Evolutionary conservation across 1,284 basidiomycete genomes (phyloP), one percentile per base, ranked within the genome.

Genomic region (Microbotryum silenes-acaulis): DNA sequence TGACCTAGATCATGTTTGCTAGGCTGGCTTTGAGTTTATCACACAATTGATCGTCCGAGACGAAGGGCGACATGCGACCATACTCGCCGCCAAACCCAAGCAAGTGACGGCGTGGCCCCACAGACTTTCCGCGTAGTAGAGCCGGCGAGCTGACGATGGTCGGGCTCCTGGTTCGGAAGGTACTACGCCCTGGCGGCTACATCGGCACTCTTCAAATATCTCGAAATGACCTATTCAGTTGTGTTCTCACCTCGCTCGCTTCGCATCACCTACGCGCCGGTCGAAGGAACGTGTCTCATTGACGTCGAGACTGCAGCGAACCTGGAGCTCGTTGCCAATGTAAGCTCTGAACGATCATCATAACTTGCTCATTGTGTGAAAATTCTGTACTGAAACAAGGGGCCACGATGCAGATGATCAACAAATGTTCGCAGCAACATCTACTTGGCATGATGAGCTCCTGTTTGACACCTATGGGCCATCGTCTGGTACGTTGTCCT

Each of bases 401-500:
- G 84, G 29, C 76, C 88, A 48, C 4, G 1, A 29, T 29, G 4
- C 57, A 72, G 71, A 42, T 68, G 3, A 49, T 71, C 21, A 67
- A 66, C 60, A 60, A 64, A 25, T 60, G 63, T 23, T 66, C 65
- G 47, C 68, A 69, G 47, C 67, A 72, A 42, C 63, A 59, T 31
- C 54, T 73, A 10, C 65, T 66, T 62, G 75, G 74, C 5, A 61
- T 75, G 48, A 75, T 96, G 54, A 87, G 96, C 71, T 80, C 87
- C 61, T 91, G 90, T 1, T 87, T 81, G 69, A 96, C 92, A 0
- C 85, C 89, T 0, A 94, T 96, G 91, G 91, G 85, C 1, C 76
- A 82, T 6, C 50, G 65, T 8, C 42, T 53, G 51, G 51, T 53
- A 33, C n/a, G 51, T 23, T 20, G 31, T 14, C 51, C 25, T 16